phyloP scores from a whole-genome alignment of 768 basidiomycete genomes.

The Suillus americanus region DNA sequence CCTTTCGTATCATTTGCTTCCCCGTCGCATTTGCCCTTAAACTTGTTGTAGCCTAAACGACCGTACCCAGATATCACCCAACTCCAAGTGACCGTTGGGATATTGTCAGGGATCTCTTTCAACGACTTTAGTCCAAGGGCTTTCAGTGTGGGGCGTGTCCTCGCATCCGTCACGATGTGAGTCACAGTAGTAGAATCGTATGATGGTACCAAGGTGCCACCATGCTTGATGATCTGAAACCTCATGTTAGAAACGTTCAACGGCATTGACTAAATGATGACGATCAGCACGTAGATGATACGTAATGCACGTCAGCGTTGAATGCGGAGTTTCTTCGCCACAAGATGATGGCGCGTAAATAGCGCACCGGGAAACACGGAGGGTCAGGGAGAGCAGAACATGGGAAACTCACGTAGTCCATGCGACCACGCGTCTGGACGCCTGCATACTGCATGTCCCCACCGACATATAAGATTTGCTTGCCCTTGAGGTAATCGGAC shows the following conservation, averaged over 20 bases:
- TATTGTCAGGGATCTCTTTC: constrained; percentile 59
- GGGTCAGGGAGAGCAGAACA: constrained; percentile 3
- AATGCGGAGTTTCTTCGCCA: constrained; percentile 1
- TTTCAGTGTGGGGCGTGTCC: constrained; percentile 25
- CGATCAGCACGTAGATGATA: background rate
- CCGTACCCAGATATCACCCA: constrained; percentile 53
- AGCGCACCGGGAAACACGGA: background rate
- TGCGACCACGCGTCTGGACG: constrained; percentile 49
- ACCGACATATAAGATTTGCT: constrained; percentile 57
- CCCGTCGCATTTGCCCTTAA: background rate
- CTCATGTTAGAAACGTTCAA: background rate
- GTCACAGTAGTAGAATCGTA: constrained; percentile 61
- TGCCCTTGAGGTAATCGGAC: constrained; percentile 46
- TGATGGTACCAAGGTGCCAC: constrained; percentile 57
- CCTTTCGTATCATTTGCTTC: constrained; percentile 14
- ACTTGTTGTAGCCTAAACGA: constrained; percentile 18
- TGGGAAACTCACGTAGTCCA: constrained; percentile 57
- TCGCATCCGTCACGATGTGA: constrained; percentile 61
- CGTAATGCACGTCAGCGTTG: background rate
- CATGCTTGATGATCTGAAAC: constrained; percentile 58
- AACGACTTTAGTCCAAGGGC: constrained; percentile 50
- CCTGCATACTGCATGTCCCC: constrained; percentile 57
- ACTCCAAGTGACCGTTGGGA: constrained; percentile 63
- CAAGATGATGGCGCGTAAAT: background rate
- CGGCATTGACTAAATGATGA: background rate